Evolutionary conservation across 352 stramenopile species (phyloP).

Genomic region (Globisporangium spiculum): DNA sequence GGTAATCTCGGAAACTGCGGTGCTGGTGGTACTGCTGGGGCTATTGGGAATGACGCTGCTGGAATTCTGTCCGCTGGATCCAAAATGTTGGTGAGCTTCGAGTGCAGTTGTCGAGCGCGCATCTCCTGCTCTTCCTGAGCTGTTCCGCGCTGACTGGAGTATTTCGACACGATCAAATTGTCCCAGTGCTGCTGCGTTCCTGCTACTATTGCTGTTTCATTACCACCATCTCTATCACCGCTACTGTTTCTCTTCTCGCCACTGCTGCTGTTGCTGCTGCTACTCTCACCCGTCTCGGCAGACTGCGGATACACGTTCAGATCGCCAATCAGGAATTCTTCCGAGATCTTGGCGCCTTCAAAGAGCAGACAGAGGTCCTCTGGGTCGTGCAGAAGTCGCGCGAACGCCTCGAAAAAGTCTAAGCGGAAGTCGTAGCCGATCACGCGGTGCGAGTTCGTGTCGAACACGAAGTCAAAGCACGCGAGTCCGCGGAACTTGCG

Average conservation of each 20-base stretch:
- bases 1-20: not conserved
- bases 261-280: not conserved
- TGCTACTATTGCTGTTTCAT: not conserved
- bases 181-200: not conserved
- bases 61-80: constrained; percentile 4
- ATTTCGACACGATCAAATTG: constrained; percentile 9
- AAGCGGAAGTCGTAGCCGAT: constrained; percentile 44
- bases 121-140: not conserved
- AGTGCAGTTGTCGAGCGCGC: not conserved
- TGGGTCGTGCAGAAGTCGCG: constrained; percentile 37
- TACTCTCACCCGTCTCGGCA: not conserved
- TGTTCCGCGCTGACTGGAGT: not conserved
- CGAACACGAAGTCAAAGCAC: constrained; percentile 44
- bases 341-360: constrained; percentile 36
- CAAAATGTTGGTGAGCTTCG: constrained; percentile 14
- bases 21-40: not conserved
- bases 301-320: constrained; percentile 25
- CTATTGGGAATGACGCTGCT: not conserved
- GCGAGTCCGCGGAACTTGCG: constrained; percentile 28
- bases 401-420: constrained; percentile 39
- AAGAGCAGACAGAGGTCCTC: constrained; percentile 38
- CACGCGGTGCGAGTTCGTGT: constrained; percentile 33
- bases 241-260: not conserved
- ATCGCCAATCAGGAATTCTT: constrained; percentile 55
- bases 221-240: not conserved